Conservation (phyloP, 2,329 filamentous ascomycete genomes). For the Mycosphaerella sp. region DNA sequence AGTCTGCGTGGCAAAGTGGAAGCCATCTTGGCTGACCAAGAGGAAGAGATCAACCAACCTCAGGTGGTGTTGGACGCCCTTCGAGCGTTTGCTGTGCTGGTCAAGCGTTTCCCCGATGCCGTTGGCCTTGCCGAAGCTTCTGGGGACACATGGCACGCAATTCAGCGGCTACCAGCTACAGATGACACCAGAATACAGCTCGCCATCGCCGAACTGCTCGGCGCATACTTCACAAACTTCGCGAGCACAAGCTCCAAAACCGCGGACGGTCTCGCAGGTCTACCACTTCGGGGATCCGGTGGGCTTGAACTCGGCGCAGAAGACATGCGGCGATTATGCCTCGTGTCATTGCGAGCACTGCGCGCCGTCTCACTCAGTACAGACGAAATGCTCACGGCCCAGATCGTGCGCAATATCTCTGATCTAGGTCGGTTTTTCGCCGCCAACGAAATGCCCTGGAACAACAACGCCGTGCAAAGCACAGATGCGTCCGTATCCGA, state of each 20-base stretch:
- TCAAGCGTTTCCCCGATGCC: constrained; percentile 55
- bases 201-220: constrained; percentile 65
- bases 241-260: constrained; percentile 53
- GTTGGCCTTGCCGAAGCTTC: constrained; percentile 55
- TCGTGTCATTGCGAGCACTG: constrained; percentile 54
- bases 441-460: constrained; percentile 50
- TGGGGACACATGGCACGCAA: constrained; percentile 61
- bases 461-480: constrained; percentile 39
- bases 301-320: constrained; percentile 62
- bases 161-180: constrained; percentile 65
- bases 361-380: constrained; percentile 51
- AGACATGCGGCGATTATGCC: constrained; percentile 55
- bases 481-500: constrained; percentile 33
- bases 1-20: constrained; percentile 49
- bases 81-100: constrained; percentile 60
- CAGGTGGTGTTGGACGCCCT: constrained; percentile 70
- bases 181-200: constrained; percentile 69
- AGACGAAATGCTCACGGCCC: constrained; percentile 67
- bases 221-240: constrained; percentile 73
- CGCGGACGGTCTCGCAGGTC: constrained; percentile 44
- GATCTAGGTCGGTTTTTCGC: constrained; percentile 66
- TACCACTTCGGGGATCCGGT: constrained; percentile 62
- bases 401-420: constrained; percentile 72
- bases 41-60: constrained; percentile 54
- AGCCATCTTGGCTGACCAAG: constrained; percentile 46